Base-by-base conservation (phyloP, 2,329 filamentous ascomycete species). In the Zasmidium cellare region DNA sequence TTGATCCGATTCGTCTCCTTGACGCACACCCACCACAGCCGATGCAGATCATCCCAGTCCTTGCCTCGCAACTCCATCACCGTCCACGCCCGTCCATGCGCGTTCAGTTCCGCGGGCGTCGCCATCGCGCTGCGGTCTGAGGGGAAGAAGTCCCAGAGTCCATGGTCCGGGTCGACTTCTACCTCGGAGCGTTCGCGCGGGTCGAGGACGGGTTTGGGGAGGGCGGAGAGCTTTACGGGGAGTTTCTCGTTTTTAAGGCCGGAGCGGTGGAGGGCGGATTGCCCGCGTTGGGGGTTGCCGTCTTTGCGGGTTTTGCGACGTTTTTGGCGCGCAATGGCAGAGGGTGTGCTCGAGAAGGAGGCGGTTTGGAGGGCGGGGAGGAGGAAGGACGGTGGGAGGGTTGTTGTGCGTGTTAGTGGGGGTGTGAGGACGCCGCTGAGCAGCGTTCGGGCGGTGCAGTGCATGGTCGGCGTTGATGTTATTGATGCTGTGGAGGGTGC, bases 61-160 rank as follows among this genome's bases (percentile, higher is more conserved):
- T 97, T 97, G 62, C 84, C 82, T 62, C 92, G 84, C 69, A 99
- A 80, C 79, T 99, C 94, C 76, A 91, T 85, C 7, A 90, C 86
- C 11, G 83, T 86, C 94, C 94, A 99, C 24, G 86, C 80, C 54
- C 94, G 85, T 16, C 94, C 94, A 74, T 94, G 88, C 63, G 84
- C 79, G 51, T 80, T 73, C 56, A 89, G 86, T 65, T 93, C 87
- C 35, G 85, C 82, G 3, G 92, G 92, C 7, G 87, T 87, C 66
- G 83, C 82, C 68, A 96, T 74, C n/a, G 87, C 77, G 69, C 86
- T 84, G 63, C 84, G 84, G 63, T 87, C 82, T 61, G 82, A 81
- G 68, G 87, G 86, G 77, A 99, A 97, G 78, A 99, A 99, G 1
- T 85, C 88, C 89, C 90, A 97, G 11, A 99, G 86, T 25, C 92